Base-by-base conservation (phyloP, 768 basidiomycete species). In the Boletus patriciae region DNA sequence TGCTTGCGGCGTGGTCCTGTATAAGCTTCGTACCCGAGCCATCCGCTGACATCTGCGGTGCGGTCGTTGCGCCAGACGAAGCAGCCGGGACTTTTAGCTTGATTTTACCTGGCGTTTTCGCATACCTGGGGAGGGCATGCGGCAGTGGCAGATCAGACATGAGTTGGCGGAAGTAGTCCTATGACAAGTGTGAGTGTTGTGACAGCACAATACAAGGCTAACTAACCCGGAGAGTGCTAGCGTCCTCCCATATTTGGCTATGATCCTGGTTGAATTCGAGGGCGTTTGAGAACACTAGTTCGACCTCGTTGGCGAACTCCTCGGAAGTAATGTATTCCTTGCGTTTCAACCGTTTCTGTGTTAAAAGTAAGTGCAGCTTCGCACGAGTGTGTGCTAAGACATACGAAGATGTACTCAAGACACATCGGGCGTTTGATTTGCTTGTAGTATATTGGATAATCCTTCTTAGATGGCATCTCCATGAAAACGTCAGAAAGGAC, bases 221-320 rank as follows among this genome's bases (percentile, higher is more conserved):
- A 74, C 80, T 36, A 69, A 90, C 91, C 64, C 84, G 78, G 25
- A 94, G 80, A 4, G 76, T 70, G 19, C 79, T 67, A 19, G 92
- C 90, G 63, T 92, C 90, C 62, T 90, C 84, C 86, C 89, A 93
- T 29, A 94, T 90, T 53, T 73, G 80, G 27, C 88, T 91, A 66
- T 88, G 85, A 29, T 96, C 94, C 66, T 83, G 85, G 63, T 98
- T 98, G 74, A 94, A 98, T 55, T 81, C 73, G 69, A 92, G 78
- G 11, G 94, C 95, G 68, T 98, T 98, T 8, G 84, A 82, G 73
- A 94, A 96, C 25, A 98, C 88, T 41, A 94, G 80, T 64, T 94
- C 92, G 15, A 95, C 88, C 57, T 98, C 95, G 10, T 83, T 83
- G 43, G 88, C 87, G 66, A 95, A 96, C 25, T 88, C 86, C 5